phyloP scores from a whole-genome alignment of 1,139 yeast species.

The Yamadazyma siamensis region DNA sequence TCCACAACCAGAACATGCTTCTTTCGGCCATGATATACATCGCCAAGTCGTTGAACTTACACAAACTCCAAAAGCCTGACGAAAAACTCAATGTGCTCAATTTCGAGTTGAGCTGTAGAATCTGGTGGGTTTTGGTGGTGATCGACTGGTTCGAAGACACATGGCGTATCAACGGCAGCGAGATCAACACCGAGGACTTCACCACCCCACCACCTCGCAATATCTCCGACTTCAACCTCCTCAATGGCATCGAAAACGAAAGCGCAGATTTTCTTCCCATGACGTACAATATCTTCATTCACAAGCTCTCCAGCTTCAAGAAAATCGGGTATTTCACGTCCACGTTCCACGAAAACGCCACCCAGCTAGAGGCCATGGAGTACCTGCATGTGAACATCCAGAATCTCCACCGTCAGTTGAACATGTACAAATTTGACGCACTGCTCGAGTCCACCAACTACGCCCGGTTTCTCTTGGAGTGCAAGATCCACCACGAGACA shows the following conservation, averaged over 20 bases:
- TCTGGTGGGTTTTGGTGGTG: conserved; percentile 31
- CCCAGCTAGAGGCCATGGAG: conserved; percentile 2
- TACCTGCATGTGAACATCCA: conserved; percentile 4
- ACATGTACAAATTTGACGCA: neutral
- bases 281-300: conserved; percentile 12
- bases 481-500: conserved; percentile 8
- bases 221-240: conserved; percentile 12
- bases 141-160: conserved; percentile 32
- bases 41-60: conserved; percentile 23
- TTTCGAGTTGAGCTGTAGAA: conserved; percentile 21
- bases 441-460: neutral
- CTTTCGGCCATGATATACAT: conserved; percentile 21
- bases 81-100: conserved; percentile 13
- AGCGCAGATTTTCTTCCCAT: conserved; percentile 10
- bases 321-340: conserved; percentile 6
- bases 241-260: conserved; percentile 8
- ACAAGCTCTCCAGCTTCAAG: conserved; percentile 10
- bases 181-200: conserved; percentile 19
- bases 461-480: conserved; percentile 2
- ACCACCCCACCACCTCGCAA: conserved; percentile 22
- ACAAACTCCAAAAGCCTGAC: conserved; percentile 10
- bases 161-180: conserved; percentile 15
- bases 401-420: neutral
- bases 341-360: neutral
- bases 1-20: conserved; percentile 22